Conservation (phyloP, 2,329 filamentous ascomycete species). For the Diaporthe eres region DNA sequence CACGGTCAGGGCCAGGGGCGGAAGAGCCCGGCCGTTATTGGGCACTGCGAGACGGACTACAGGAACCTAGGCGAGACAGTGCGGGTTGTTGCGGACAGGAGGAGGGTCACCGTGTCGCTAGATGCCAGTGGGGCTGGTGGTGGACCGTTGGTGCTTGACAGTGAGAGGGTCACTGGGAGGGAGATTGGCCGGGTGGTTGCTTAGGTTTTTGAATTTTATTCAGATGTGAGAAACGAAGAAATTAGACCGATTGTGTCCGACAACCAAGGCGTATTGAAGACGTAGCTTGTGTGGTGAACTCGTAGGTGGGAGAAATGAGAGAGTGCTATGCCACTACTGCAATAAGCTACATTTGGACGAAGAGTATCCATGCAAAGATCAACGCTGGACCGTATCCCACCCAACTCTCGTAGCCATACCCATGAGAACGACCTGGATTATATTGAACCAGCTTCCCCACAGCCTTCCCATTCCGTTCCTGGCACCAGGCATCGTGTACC, state of each 20-base stretch:
- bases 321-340: background rate
- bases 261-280: no score
- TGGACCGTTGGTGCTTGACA: constrained; percentile 77
- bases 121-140: constrained; percentile 76
- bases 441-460: constrained; percentile 1
- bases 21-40: constrained; percentile 46
- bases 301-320: no score
- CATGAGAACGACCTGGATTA: background rate
- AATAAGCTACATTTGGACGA: background rate
- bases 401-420: background rate
- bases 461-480: background rate
- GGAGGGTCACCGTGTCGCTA: constrained; percentile 79
- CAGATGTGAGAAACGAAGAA: background rate
- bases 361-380: background rate
- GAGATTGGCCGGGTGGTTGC: constrained; percentile 54
- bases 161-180: constrained; percentile 57
- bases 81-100: constrained; percentile 79
- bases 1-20: constrained; percentile 13
- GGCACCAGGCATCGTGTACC: background rate
- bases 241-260: background rate
- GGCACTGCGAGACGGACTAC: constrained; percentile 84
- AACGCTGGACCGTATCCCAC: background rate
- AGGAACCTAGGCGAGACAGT: constrained; percentile 84
- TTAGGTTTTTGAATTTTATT: constrained; percentile 37
- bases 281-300: no score